Base-by-base conservation (phyloP, 441 rosid species). In the Syzygium syzygioides region DNA sequence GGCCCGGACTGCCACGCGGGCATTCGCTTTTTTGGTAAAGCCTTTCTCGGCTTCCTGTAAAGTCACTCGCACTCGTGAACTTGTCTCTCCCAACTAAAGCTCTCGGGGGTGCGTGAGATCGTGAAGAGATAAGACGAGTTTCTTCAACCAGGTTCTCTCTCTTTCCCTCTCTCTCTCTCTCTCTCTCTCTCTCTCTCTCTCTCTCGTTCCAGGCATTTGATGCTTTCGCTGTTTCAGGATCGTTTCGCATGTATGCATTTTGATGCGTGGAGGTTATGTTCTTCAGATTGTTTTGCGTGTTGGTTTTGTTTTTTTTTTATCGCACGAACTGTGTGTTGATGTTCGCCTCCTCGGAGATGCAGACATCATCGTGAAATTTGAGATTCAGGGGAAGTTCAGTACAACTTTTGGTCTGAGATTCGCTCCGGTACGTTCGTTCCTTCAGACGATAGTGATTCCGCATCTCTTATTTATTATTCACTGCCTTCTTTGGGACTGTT, bases 341-440 rank as follows among this genome's bases (percentile, higher is more conserved):
- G 83, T 76, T 76, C 41, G 83, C 83, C n/a, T 45, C n/a, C 83
- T 76, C 52, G 83, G 83, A 37, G 83, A 76, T 76, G 83, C 17
- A 76, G 83, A 23, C n/a, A 4, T 76, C 52, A 45, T 41, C 83
- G 83, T 23, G 83, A 23, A 76, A 41, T 76, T 76, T 23, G 83
- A 76, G 83, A 6, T 20, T 37, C 83, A 20, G 50, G 52, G 52
- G n/a, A 20, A 76, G 52, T 23, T 76, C 83, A 41, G n/a, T 41
- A 11, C 83, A 2, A 37, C 83, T 76, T 76, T 23, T 37, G 83
- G 52, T 76, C n/a, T 41, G 83, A 41, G 83, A 23, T 41, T 76
- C 52, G 52, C 83, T 76, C 50, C 8, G 83, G 83, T 37, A 76
- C 83, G 41, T 12, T 41, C 3, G n/a, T 4, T 76, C n/a, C 83